These are phyloP conservation scores for Bryoglossum gracile DNA, from an alignment of 495 filamentous ascomycete species.

Conservation along the genomic window DNA sequence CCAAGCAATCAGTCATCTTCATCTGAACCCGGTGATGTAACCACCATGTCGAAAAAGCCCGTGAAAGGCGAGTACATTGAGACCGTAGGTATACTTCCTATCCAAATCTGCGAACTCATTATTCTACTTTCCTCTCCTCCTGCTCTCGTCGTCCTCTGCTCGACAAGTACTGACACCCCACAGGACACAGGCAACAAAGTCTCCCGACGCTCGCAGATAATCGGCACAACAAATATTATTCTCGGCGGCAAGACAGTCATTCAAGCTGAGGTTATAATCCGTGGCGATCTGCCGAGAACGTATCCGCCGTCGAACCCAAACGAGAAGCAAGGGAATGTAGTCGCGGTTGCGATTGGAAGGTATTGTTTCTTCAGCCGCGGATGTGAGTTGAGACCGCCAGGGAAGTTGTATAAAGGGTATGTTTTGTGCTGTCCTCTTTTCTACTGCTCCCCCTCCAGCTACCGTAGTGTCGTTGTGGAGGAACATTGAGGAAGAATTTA, in stretches of 20 bases:
- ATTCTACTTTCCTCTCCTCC: neutral
- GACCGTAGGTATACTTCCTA: constrained; percentile 52
- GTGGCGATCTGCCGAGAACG: constrained; percentile 75
- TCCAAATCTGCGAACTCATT: neutral
- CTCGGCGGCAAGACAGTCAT: constrained; percentile 94
- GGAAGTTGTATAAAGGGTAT: constrained; percentile 59
- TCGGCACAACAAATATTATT: constrained; percentile 95
- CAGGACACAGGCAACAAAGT: constrained; percentile 98
- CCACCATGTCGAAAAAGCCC: constrained; percentile 65
- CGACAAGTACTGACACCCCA: neutral
- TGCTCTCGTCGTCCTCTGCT: neutral
- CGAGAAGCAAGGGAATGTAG: constrained; percentile 29
- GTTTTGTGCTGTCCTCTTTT: constrained; percentile 10
- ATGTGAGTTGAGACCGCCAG: constrained; percentile 69
- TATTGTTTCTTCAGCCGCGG: constrained; percentile 78
- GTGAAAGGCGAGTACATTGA: constrained; percentile 91
- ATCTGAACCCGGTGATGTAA: constrained; percentile 12
- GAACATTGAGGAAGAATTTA: no score
- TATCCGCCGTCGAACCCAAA: constrained; percentile 17
- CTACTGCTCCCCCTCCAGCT: no score
- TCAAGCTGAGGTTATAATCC: constrained; percentile 82
- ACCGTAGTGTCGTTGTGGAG: no score
- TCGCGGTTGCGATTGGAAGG: constrained; percentile 77
- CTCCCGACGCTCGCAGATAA: constrained; percentile 78
- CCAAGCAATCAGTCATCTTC: no score